phyloP scores from a whole-genome alignment of 2,329 filamentous ascomycete species.

The Hymenoscyphus fraxineus region DNA sequence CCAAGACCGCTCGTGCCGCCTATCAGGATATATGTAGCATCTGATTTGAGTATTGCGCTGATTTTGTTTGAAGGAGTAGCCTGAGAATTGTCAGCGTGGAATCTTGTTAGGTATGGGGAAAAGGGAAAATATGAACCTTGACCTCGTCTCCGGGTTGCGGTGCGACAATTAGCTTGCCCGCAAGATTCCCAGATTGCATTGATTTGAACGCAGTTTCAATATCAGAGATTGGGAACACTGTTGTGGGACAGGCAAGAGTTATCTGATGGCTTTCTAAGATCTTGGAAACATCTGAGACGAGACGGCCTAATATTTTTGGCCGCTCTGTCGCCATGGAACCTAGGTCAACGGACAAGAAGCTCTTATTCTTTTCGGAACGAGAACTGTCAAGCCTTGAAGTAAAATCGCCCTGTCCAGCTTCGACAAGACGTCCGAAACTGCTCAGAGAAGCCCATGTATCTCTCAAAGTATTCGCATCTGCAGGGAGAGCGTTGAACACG shows the following conservation, averaged over 20 bases:
- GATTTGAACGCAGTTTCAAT: constrained; percentile 28
- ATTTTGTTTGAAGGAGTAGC: constrained; percentile 24
- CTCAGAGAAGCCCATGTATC: constrained; percentile 36
- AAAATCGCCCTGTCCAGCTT: constrained; percentile 37
- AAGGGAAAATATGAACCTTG: constrained; percentile 32
- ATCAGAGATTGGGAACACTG: constrained; percentile 36
- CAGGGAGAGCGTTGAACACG: constrained; percentile 30
- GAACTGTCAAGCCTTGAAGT: constrained; percentile 32
- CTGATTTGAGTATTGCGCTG: constrained; percentile 20
- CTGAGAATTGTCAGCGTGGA: constrained; percentile 14
- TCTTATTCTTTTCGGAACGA: constrained; percentile 39
- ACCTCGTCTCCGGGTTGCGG: constrained; percentile 42
- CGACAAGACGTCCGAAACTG: constrained; percentile 39
- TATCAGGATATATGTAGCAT: constrained; percentile 34
- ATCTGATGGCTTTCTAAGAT: constrained; percentile 37
- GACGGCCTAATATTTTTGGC: constrained; percentile 39
- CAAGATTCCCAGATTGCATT: constrained; percentile 20
- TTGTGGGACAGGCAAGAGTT: constrained; percentile 38
- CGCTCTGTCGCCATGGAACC: constrained; percentile 41
- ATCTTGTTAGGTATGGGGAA: background rate
- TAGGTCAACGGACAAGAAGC: constrained; percentile 43
- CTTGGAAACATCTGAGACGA: constrained; percentile 39
- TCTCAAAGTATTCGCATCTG: constrained; percentile 26
- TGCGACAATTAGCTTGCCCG: constrained; percentile 36
- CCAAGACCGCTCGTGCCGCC: constrained; percentile 36